Conservation (phyloP, 1,284 basidiomycete genomes). For the Athelia psychrophila region DNA sequence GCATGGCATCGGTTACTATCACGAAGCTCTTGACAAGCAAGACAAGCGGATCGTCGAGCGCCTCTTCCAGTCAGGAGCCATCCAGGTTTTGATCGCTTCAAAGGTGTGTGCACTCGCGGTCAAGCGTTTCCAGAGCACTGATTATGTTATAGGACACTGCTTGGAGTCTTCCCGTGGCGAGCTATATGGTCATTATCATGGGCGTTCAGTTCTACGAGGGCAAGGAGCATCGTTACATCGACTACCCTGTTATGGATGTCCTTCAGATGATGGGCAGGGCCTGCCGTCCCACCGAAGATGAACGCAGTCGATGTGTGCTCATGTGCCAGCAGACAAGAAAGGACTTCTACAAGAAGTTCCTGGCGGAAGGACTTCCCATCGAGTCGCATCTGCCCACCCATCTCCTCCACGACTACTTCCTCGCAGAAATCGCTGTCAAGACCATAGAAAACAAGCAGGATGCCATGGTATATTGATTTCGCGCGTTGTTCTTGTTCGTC, state of each 20-base stretch:
- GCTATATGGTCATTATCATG: conserved; percentile 99
- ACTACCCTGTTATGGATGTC: conserved; percentile 97
- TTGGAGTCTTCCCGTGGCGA: conserved; percentile 91
- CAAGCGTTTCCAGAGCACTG: background rate
- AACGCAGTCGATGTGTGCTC: conserved; percentile 87
- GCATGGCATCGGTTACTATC: conserved; percentile 94
- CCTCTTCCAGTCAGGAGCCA: conserved; percentile 92
- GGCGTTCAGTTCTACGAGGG: conserved; percentile 96
- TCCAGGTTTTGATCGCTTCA: conserved; percentile 92
- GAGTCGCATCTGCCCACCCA: conserved; percentile 90
- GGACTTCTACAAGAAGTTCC: conserved; percentile 98
- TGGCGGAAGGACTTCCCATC: conserved; percentile 96
- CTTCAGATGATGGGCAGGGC: conserved; percentile 99
- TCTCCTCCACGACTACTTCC: conserved; percentile 94
- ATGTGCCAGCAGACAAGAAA: conserved; percentile 98
- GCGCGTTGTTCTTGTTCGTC: background rate
- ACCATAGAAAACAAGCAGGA: conserved; percentile 99
- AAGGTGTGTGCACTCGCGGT: conserved; percentile 53
- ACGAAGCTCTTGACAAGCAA: conserved; percentile 89
- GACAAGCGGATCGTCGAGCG: conserved; percentile 94
- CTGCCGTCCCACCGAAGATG: conserved; percentile 85
- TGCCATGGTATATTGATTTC: conserved; percentile 69
- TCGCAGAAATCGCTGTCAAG: conserved; percentile 97
- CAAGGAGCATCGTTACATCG: conserved; percentile 94
- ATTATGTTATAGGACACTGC: conserved; percentile 73